Evolutionary conservation across 805 yeast species (phyloP).

Genomic region (Clavispora santaluciae): DNA sequence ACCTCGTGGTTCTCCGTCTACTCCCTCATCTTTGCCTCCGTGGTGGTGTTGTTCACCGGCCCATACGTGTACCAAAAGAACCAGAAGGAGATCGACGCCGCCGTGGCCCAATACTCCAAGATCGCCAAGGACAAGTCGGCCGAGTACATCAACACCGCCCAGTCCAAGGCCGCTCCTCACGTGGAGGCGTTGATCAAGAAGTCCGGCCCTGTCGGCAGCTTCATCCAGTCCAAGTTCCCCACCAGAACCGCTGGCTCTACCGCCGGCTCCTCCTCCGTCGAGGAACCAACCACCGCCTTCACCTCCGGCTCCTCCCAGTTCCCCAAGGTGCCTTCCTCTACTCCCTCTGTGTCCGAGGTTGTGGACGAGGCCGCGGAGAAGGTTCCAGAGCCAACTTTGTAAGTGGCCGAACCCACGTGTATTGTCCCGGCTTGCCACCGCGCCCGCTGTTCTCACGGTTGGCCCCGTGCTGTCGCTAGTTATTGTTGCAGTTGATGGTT

Average conservation of each 20-base stretch:
- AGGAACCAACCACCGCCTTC: slow-evolving; percentile 20
- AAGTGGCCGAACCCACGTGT: too few relatives aligned
- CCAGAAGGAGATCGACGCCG: slow-evolving; percentile 72
- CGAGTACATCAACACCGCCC: slow-evolving; percentile 35
- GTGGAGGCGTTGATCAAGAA: slow-evolving; percentile 52
- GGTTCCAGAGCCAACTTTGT: slow-evolving; percentile 3
- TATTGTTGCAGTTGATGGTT: background rate
- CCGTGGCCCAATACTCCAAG: slow-evolving; percentile 41
- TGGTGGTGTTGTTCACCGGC: slow-evolving; percentile 61
- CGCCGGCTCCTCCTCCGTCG: slow-evolving; percentile 34
- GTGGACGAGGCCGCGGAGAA: slow-evolving; percentile 4
- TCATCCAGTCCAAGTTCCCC: slow-evolving; percentile 54
- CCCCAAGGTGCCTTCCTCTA: slow-evolving; percentile 37
- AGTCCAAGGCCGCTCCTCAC: slow-evolving; percentile 50
- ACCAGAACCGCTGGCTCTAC: slow-evolving; percentile 70
- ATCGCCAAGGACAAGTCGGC: slow-evolving; percentile 48
- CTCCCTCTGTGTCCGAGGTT: slow-evolving; percentile 4
- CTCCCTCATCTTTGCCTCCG: slow-evolving; percentile 54
- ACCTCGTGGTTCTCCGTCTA: slow-evolving; percentile 74
- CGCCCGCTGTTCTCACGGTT: too few relatives aligned
- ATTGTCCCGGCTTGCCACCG: too few relatives aligned
- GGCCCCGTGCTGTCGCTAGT: background rate
- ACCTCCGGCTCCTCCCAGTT: slow-evolving; percentile 35
- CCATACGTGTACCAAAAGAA: slow-evolving; percentile 72
- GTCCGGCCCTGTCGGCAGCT: slow-evolving; percentile 62